Evolutionary conservation across 306 rosid species (phyloP), one percentile per base, ranked within the genome.

Genomic region (Morella rubra): DNA sequence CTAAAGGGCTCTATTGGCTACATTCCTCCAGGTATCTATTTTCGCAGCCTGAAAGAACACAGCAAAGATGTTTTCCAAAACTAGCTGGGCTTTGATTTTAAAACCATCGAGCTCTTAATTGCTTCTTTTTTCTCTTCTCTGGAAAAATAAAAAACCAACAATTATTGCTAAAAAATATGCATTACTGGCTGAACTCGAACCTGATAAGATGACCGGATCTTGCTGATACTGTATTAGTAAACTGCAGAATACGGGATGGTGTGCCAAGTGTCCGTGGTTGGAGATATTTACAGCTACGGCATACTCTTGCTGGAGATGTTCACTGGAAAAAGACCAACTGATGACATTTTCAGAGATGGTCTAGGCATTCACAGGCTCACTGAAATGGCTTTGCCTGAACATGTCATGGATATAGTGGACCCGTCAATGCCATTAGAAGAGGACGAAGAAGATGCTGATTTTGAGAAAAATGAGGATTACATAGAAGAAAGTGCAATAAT

Each of bases 171-270:
- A 49, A 49, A 9, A 9, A 3, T 49, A 49, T 12, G 18, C 53
- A 49, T 49, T 49, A 49, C 32, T 69, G 6, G 16, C 6, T 69
- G 16, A 40, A 12, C 4, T 4, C 14, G 5, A 67, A 41, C 24
- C 49, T 44, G 13, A 61, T 19, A 24, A 3, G 16, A 61, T 1
- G 9, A 27, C 0, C 0, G 9, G 27, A 27, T 0, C 6, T 16
- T 37, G 37, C 6, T 61, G 1, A 27, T 10, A 6, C 5, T 27
- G 53, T 13, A 16, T 46, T 1, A 24, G 5, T 47, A 20, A 50
- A 60, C 42, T 85, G 80, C 76, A 80, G 84, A 85, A 62, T 85
- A 80, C 71, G 89, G 84, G 7, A 74, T 71, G 79, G 79, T 84
- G 19, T 74, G 76, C 3, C 65, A 77, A 65, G 54, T 76, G 51